Conservation (phyloP, 805 yeast species). For the Limtongozyma cylindracea region DNA sequence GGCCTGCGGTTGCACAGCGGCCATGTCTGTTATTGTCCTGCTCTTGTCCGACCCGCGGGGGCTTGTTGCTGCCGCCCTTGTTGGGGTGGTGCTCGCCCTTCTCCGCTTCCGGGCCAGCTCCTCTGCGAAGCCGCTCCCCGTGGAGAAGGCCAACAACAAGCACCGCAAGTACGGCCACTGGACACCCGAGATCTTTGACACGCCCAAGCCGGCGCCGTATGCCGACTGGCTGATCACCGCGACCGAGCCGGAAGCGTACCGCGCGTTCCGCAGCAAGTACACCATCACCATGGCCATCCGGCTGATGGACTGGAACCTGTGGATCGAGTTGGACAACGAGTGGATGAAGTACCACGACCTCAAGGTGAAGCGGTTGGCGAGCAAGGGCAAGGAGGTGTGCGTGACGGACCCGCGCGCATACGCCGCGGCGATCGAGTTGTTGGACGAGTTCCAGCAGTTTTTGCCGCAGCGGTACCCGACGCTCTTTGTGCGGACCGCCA, state of each 20-base stretch:
- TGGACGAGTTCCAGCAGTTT: slow-evolving; percentile 23
- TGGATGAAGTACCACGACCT: slow-evolving; percentile 29
- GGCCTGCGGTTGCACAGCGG: too few relatives aligned
- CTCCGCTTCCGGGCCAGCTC: too few relatives aligned
- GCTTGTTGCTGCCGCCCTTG: too few relatives aligned
- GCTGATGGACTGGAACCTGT: slow-evolving; percentile 27
- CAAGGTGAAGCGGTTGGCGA: slow-evolving; percentile 21
- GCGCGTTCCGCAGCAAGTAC: slow-evolving; percentile 43
- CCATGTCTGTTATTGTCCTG: too few relatives aligned
- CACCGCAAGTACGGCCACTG: slow-evolving; percentile 21
- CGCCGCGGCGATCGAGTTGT: slow-evolving; percentile 27
- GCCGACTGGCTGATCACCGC: slow-evolving; percentile 20
- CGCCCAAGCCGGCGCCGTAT: slow-evolving; percentile 23
- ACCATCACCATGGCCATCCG: slow-evolving; percentile 48
- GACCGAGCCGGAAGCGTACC: slow-evolving; percentile 32
- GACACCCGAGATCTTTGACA: slow-evolving; percentile 22
- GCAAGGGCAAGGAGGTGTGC: slow-evolving; percentile 18
- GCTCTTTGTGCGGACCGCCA: slow-evolving; percentile 17
- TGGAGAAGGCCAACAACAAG: slow-evolving; percentile 8
- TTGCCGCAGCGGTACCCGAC: slow-evolving; percentile 34
- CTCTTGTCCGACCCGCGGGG: too few relatives aligned
- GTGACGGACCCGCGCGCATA: slow-evolving; percentile 24
- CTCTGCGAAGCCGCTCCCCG: slow-evolving; percentile 1
- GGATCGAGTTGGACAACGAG: slow-evolving; percentile 49
- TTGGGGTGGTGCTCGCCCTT: too few relatives aligned